Percentiles rank a stretch among this genome's conserved stretches.
phyloP scores from a whole-genome alignment of 495 filamentous ascomycete species.

The Terfezia boudieri region DNA sequence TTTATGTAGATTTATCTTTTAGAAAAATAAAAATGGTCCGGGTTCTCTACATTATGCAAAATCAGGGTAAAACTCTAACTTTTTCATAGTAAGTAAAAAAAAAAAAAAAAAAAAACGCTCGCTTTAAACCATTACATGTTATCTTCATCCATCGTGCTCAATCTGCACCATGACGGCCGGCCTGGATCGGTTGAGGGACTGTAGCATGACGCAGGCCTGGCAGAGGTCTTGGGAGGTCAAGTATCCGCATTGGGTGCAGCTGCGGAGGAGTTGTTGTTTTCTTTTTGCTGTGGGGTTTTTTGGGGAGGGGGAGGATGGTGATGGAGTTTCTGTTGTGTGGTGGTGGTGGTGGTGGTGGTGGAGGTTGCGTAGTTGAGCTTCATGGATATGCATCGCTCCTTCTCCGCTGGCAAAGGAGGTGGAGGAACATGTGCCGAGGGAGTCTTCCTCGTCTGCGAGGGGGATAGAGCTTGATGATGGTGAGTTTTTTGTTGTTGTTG shows the following conservation, averaged over 20 bases:
- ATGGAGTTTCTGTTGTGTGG: too few relatives aligned
- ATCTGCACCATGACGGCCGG: slow-evolving; percentile 39
- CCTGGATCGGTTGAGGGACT: slow-evolving; percentile 75
- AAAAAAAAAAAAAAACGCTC: too few relatives aligned
- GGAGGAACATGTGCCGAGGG: slow-evolving; percentile 5
- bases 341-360: slow-evolving; percentile 49
- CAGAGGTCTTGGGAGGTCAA: slow-evolving; percentile 89
- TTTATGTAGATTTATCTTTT: too few relatives aligned
- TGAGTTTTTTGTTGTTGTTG: neutral
- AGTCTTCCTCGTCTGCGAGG: neutral
- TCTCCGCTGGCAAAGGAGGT: slow-evolving; percentile 30
- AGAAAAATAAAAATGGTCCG: too few relatives aligned
- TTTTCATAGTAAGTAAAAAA: too few relatives aligned
- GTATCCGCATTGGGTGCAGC: slow-evolving; percentile 76
- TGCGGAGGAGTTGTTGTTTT: slow-evolving; percentile 47
- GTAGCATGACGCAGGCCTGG: slow-evolving; percentile 78
- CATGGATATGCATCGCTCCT: slow-evolving; percentile 30
- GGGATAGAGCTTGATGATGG: neutral
- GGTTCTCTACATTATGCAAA: too few relatives aligned
- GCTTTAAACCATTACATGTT: too few relatives aligned
- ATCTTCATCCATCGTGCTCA: neutral
- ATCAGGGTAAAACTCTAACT: too few relatives aligned
- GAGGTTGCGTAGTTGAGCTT: slow-evolving; percentile 13
- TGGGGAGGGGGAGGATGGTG: slow-evolving; percentile 9
- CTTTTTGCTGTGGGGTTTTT: slow-evolving; percentile 2